phyloP scores from a whole-genome alignment of 495 filamentous ascomycete species.

The Hypoxylon cercidicola region DNA sequence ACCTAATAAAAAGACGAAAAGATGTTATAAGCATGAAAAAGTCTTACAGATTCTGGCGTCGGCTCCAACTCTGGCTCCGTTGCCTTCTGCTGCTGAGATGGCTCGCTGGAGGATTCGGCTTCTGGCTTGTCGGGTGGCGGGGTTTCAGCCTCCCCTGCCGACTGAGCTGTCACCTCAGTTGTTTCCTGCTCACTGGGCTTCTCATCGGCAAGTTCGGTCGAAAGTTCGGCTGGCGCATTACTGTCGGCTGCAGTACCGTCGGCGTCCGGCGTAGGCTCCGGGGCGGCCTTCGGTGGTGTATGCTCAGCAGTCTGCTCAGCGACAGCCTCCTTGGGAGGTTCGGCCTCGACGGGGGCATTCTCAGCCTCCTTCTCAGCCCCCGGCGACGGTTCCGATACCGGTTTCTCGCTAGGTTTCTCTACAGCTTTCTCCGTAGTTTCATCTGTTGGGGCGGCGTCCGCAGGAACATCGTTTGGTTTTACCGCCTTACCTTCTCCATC shows the following conservation, averaged over 20 bases:
- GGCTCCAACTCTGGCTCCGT: background rate
- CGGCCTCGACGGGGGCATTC: background rate
- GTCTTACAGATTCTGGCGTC: slow-evolving; percentile 15
- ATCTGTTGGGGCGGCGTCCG: slow-evolving; percentile 15
- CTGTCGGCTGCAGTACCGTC: slow-evolving; percentile 5
- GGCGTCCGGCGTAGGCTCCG: slow-evolving; percentile 28
- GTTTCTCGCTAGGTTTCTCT: slow-evolving; percentile 5
- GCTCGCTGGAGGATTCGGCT: slow-evolving; percentile 1
- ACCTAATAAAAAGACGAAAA: background rate
- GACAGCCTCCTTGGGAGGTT: slow-evolving; percentile 10
- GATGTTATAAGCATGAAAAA: background rate
- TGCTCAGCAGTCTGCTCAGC: slow-evolving; percentile 21
- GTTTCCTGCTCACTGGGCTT: slow-evolving; percentile 8
- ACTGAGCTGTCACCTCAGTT: slow-evolving; percentile 13
- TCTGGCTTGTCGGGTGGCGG: slow-evolving; percentile 10
- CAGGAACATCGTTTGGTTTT: slow-evolving; percentile 25
- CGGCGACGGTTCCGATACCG: slow-evolving; percentile 7
- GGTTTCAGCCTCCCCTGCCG: slow-evolving; percentile 10
- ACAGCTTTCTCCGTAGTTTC: slow-evolving; percentile 7
- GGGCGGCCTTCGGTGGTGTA: slow-evolving; percentile 18
- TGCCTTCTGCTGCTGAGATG: slow-evolving; percentile 4
- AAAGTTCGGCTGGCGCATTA: slow-evolving; percentile 22
- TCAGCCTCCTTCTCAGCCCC: slow-evolving; percentile 16
- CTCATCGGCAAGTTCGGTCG: slow-evolving; percentile 23
- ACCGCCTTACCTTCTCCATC: slow-evolving; percentile 26